Conservation (phyloP, 345 rosid species). For the Citrus reticulata region DNA sequence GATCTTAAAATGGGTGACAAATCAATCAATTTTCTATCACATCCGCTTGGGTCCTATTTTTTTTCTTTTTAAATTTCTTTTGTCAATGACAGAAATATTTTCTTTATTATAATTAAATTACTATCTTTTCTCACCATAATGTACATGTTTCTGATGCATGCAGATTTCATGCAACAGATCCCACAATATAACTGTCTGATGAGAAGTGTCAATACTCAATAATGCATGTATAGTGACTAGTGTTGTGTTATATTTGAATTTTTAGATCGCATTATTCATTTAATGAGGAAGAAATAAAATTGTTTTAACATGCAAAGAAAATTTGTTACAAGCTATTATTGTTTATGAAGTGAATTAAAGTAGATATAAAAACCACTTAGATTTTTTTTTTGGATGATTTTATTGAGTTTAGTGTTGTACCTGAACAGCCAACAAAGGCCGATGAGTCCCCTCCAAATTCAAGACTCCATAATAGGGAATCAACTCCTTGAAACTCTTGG, state of each 20-base stretch:
- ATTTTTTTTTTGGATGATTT: no score
- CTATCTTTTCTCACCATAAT: background rate
- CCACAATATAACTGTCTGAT: background rate
- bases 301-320: no score
- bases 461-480: slow-evolving; percentile 62
- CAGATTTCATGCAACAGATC: no score
- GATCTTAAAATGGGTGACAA: background rate
- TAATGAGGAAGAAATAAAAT: no score
- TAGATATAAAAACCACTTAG: no score
- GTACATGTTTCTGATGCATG: no score
- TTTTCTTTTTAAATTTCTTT: background rate
- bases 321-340: background rate
- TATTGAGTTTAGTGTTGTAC: slow-evolving; percentile 19
- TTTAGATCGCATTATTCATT: no score
- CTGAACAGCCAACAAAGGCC: slow-evolving; percentile 74
- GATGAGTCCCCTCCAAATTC: slow-evolving; percentile 73
- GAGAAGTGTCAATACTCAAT: background rate
- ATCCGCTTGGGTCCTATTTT: background rate
- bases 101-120: no score
- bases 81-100: background rate
- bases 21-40: background rate
- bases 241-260: no score
- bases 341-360: no score
- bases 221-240: background rate
- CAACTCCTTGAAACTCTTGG: slow-evolving; percentile 51